Base-by-base conservation (phyloP, 2,329 filamentous ascomycete species). In the Orbilia oligospora region DNA sequence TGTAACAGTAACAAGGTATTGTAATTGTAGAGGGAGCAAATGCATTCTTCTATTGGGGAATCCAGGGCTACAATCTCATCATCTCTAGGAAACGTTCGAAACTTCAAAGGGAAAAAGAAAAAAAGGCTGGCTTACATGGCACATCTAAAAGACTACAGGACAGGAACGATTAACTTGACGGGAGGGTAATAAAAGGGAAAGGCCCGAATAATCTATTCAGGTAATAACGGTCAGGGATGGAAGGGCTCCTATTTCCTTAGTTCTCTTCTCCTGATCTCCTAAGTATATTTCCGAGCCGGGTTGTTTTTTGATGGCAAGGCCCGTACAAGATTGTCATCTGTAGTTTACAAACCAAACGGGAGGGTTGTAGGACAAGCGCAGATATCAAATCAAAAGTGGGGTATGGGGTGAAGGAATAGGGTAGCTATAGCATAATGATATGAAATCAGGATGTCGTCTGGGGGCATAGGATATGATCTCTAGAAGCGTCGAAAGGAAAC, bases 321-420 rank as follows among this genome's bases (percentile, higher is more conserved):
- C 58, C 38, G 51, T 73, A 67, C 70, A 61, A 64, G 20, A 67
- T 46, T 51, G 36, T 44, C 33, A 30, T 53, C 44, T 72, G 58
- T 71, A 66, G 61, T 67, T 67, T 73, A 73, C 70, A 73, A 61
- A 61, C 70, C 49, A 51, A 53, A 51, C 36, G 51, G 53, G n/a
- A 30, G 8, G 36, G 24, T 56, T 61, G 56, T 41, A 53, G 46
- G 46, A 36, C 30, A 51, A 30, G 30, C n/a, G 36, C 61, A 73
- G 51, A 67, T 67, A 66, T n/a, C 24, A 48, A 73, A 48, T 58
- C 46, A 44, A 46, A 44, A 49, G 8, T 22, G 20, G 41, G 24
- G 20, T 20, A 16, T 22, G 20, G 27, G 24, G 14, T 33, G 22
- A 18, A 16, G 33, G 53, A n/a, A 48, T 5, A 16, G 33, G 30